Evolutionary conservation across 345 rosid species (phyloP).

Genomic region (Brassica incana): DNA sequence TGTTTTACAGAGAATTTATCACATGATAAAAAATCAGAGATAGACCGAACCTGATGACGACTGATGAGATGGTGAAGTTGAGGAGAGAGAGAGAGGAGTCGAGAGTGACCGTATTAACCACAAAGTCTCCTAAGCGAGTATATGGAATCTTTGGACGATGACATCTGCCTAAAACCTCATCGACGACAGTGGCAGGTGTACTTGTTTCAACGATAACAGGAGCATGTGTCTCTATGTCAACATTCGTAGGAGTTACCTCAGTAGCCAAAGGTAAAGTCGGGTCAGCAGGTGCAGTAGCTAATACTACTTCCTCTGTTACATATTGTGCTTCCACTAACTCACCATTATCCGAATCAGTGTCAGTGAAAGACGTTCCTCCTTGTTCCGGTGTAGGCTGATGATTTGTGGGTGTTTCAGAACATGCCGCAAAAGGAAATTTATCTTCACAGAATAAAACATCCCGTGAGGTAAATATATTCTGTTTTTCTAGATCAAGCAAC

Average conservation of each 20-base stretch:
- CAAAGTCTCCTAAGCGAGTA: not conserved
- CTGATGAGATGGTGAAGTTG: not conserved
- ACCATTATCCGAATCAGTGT: not conserved
- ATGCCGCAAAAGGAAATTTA: not conserved
- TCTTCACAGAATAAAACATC: not conserved
- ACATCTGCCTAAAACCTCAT: not conserved
- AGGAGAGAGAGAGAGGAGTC: not conserved
- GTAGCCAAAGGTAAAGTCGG: not conserved
- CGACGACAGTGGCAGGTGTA: not conserved
- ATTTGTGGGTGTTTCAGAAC: not conserved
- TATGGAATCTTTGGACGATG: not conserved
- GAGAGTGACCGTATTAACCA: not conserved
- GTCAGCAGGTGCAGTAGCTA: not conserved
- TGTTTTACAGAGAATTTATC: not conserved
- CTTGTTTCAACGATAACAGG: not conserved
- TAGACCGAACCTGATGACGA: not conserved
- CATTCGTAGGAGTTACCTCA: not conserved
- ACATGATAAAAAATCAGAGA: not conserved
- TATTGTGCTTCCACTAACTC: not conserved
- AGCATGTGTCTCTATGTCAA: not conserved
- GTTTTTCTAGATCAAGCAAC: not conserved
- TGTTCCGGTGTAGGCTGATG: not conserved
- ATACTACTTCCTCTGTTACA: not conserved
- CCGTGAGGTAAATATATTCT: not conserved
- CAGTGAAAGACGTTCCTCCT: not conserved